Base-by-base conservation (phyloP, 257 asterid genomes). In the Solanum arcanum region DNA sequence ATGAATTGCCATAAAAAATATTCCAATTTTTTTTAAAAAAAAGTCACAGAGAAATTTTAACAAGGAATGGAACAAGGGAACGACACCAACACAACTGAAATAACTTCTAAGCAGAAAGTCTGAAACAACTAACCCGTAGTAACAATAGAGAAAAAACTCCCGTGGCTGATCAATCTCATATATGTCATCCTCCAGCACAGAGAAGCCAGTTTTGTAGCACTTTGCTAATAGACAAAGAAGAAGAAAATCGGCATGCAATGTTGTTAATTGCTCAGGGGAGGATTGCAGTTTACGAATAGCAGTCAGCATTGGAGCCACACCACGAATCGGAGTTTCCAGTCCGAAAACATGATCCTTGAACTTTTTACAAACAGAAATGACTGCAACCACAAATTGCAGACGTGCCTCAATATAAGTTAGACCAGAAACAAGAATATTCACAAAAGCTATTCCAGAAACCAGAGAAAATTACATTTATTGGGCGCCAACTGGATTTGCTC, bases 161-260 rank as follows among this genome's bases (percentile, higher is more conserved):
- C 95, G 95, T 29, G 99, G 99, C 87, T 94, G 98, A 88, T 95
- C 98, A 84, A 92, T 94, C 91, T 97, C 98, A 92, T 89, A 92
- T 49, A 94, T 86, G 89, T 94, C 94, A 47, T 94, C 94, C 89
- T 90, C 95, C 94, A 97, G 90, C 75, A 97, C 89, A 74, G 94
- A 91, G 86, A 94, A 90, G 72, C 99, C 99, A 66, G 93, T 81
- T 92, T 92, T 94, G 87, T 95, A 95, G 91, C 94, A 93, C 94
- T 97, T 97, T 0, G 99, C 92, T 86, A 94, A 82, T 83, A 97
- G 83, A 86, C 99, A 97, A 75, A 97, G 94, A 76, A 92, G 96
- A 86, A 97, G 96, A 88, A 93, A 94, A 77, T 97, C 99, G 5
- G 99, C 93, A 89, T 97, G 99, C 88, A 97, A 91, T 83, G 98